Base-by-base conservation (phyloP, 2,329 filamentous ascomycete genomes). In the Geosmithia putterillii region DNA sequence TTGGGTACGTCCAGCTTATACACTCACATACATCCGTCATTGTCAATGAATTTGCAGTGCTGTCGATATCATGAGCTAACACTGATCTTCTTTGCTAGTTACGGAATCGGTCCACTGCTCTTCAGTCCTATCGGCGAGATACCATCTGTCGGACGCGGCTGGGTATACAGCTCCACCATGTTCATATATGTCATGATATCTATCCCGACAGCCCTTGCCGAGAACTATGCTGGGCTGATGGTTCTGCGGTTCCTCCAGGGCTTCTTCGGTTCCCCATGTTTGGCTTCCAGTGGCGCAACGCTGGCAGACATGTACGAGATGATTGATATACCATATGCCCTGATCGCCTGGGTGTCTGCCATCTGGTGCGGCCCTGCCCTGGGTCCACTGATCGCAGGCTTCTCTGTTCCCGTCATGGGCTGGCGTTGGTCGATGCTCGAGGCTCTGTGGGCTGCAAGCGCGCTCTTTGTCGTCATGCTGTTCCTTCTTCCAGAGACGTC, bases 51-150 rank as follows among this genome's bases (percentile, higher is more conserved):
- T 34, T 34, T 9, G 9, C n/a, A n/a, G n/a, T 34, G 9, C 28
- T 9, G n/a, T 9, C 28, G 28, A 7, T 37, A n/a, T 52, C 21
- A n/a, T 23, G 36, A 37, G 21, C 23, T 25, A 25, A 25, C 23
- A 25, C 23, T 6, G 23, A 25, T 7, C 23, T 10, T 25, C 23
- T 10, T 10, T n/a, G 10, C 10, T 10, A 25, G 23, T 25, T 47
- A 57, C 48, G 54, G 60, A 17, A 12, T 58, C 22, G 55, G 75
- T 0, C 73, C 74, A 2, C 55, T 79, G 44, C 47, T 81, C 25
- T 78, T 71, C 57, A 70, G 69, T 1, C 77, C 77, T 0, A 52
- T 81, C 32, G 69, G 64, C 38, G 78, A 82, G 53, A 69, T 81
- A 14, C 74, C 76, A 0, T 48, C 63, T 28, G 65, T 80, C 43